Conservation (phyloP, 2,329 filamentous ascomycete genomes). For the Trichoderma gracile region DNA sequence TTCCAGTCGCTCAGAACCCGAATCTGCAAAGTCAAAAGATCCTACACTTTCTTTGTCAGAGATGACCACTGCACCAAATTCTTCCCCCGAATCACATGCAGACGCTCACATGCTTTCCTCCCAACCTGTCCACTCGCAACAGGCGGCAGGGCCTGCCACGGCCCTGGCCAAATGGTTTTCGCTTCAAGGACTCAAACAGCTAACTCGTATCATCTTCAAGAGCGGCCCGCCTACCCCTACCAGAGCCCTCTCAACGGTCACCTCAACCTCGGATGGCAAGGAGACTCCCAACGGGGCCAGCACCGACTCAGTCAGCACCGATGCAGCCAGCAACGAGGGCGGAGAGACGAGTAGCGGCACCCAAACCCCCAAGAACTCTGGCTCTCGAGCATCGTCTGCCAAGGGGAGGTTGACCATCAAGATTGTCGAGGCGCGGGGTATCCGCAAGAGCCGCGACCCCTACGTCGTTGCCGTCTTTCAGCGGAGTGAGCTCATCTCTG, state of each 20-base stretch:
- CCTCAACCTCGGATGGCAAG: constrained; percentile 51
- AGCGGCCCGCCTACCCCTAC: constrained; percentile 90
- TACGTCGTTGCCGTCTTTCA: constrained; percentile 98
- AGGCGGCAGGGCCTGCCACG: constrained; percentile 49
- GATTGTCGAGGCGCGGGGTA: constrained; percentile 79
- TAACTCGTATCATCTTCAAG: constrained; percentile 84
- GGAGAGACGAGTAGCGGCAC: constrained; percentile 50
- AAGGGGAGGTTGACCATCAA: constrained; percentile 90
- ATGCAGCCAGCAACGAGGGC: constrained; percentile 45
- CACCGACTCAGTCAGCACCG: constrained; percentile 38
- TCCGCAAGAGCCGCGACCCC: constrained; percentile 81
- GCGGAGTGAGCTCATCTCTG: constrained; percentile 92
- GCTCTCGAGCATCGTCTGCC: constrained; percentile 66
- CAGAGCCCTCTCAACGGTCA: constrained; percentile 72
- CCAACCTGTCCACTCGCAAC: constrained; percentile 43
- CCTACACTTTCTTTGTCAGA: constrained; percentile 9
- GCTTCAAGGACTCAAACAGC: constrained; percentile 73
- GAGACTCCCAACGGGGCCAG: constrained; percentile 42
- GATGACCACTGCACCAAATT: not conserved
- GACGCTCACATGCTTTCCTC: constrained; percentile 28
- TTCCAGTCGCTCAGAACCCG: constrained; percentile 18
- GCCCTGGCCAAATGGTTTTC: constrained; percentile 57
- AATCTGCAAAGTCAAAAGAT: constrained; percentile 16
- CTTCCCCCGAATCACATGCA: constrained; percentile 23
- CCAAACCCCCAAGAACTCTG: constrained; percentile 54